A percentile compares a stretch with the other conserved stretches of the same genome.
These are phyloP conservation scores for Senna tora DNA, from an alignment of 306 rosid species.

Conservation along the genomic window DNA sequence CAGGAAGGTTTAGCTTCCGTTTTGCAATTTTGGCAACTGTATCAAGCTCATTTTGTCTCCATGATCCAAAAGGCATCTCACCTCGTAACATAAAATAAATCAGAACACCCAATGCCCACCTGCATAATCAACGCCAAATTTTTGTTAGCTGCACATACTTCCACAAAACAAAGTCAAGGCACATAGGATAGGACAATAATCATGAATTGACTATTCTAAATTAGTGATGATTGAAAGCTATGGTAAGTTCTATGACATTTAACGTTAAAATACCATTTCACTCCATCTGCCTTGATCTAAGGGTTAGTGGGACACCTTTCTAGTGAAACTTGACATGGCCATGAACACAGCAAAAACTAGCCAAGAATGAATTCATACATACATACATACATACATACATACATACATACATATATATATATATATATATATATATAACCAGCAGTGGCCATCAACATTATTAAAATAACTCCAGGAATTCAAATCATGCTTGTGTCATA, in stretches of 20 bases:
- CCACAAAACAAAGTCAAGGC: slow-evolving; percentile 18
- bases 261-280: background rate
- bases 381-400: too few species aligned
- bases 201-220: background rate
- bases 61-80: slow-evolving; percentile 94
- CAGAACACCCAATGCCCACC: slow-evolving; percentile 98
- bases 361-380: too few species aligned
- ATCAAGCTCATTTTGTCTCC: slow-evolving; percentile 93
- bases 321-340: background rate
- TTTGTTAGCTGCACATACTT: slow-evolving; percentile 11
- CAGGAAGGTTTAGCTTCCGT: slow-evolving; percentile 75
- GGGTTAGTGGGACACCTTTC: background rate
- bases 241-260: background rate
- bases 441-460: background rate
- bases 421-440: too few species aligned
- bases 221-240: slow-evolving; percentile 3
- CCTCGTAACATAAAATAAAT: slow-evolving; percentile 80
- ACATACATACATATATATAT: too few species aligned
- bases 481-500: slow-evolving; percentile 3
- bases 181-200: slow-evolving; percentile 11
- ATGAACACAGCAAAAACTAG: background rate
- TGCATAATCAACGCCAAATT: slow-evolving; percentile 43
- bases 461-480: background rate
- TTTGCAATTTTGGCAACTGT: slow-evolving; percentile 86
- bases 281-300: background rate